Evolutionary conservation across 2,329 filamentous ascomycete genomes (phyloP).

Genomic region (Epichloe scottii): DNA sequence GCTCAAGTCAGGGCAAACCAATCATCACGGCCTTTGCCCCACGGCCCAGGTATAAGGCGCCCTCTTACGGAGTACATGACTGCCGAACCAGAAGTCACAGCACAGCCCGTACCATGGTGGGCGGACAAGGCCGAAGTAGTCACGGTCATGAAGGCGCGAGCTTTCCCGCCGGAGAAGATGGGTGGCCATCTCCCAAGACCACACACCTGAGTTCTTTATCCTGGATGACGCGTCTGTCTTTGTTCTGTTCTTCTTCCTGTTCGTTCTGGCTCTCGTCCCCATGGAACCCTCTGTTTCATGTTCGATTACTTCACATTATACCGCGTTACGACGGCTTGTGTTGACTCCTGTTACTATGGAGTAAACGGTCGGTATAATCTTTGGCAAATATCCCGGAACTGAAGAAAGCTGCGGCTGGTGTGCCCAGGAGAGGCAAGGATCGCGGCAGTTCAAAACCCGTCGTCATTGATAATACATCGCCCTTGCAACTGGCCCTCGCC

Average conservation of each 20-base stretch:
- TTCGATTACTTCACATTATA: too few species aligned
- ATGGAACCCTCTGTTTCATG: constrained; percentile 17
- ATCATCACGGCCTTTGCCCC: constrained; percentile 34
- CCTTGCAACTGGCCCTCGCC: too few species aligned
- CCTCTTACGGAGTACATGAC: constrained; percentile 47
- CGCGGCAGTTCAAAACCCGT: too few species aligned
- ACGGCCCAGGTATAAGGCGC: constrained; percentile 34
- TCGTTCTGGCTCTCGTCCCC: too few species aligned
- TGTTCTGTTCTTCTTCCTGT: too few species aligned
- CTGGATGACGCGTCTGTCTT: constrained; percentile 55
- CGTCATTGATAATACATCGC: too few species aligned
- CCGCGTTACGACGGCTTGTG: too few species aligned
- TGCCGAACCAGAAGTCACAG: constrained; percentile 52
- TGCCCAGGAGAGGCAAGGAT: too few species aligned
- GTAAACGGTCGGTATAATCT: too few species aligned
- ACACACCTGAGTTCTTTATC: constrained; percentile 45
- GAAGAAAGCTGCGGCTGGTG: too few species aligned
- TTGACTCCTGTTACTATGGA: too few species aligned
- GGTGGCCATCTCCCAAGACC: constrained; percentile 14
- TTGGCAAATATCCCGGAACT: too few species aligned
- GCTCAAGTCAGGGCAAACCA: constrained; percentile 20
- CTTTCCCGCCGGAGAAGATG: constrained; percentile 9
- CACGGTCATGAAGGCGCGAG: constrained; percentile 7
- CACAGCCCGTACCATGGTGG: constrained; percentile 25
- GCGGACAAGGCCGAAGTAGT: constrained; percentile 14